phyloP scores from a whole-genome alignment of 768 basidiomycete genomes.

The Mycena vulgaris region DNA sequence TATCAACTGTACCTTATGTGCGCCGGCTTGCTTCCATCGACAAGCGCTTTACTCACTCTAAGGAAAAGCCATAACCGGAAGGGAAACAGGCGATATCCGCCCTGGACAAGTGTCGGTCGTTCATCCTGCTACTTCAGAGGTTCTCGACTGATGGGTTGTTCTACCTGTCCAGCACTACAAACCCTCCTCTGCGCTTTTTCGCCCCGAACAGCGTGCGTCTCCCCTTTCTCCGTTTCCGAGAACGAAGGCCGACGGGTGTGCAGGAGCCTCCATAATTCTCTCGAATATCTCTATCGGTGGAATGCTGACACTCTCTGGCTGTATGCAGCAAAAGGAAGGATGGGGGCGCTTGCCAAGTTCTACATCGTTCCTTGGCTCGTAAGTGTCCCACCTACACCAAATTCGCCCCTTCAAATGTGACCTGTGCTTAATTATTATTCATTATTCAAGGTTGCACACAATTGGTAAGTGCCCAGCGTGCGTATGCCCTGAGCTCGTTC shows the following conservation, averaged over 20 bases:
- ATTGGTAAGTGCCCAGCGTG: slow-evolving; percentile 48
- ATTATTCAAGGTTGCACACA: slow-evolving; percentile 58
- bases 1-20: slow-evolving; percentile 18
- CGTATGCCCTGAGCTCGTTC: no score
- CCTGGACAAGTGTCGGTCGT: slow-evolving; percentile 6
- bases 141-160: no score
- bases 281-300: slow-evolving; percentile 59
- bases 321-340: slow-evolving; percentile 49
- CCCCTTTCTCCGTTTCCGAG: not conserved
- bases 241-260: not conserved
- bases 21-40: not conserved
- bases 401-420: not conserved
- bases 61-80: slow-evolving; percentile 2
- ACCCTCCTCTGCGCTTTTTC: slow-evolving; percentile 62
- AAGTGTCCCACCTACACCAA: slow-evolving; percentile 21
- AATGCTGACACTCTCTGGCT: slow-evolving; percentile 55
- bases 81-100: slow-evolving; percentile 15
- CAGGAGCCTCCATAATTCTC: slow-evolving; percentile 55
- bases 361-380: slow-evolving; percentile 69
- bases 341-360: slow-evolving; percentile 53
- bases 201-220: slow-evolving; percentile 59
- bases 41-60: not conserved
- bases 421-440: not conserved
- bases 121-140: not conserved
- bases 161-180: slow-evolving; percentile 54